phyloP scores from a whole-genome alignment of 2,329 filamentous ascomycete species.

The Hymenoscyphus repandus region DNA sequence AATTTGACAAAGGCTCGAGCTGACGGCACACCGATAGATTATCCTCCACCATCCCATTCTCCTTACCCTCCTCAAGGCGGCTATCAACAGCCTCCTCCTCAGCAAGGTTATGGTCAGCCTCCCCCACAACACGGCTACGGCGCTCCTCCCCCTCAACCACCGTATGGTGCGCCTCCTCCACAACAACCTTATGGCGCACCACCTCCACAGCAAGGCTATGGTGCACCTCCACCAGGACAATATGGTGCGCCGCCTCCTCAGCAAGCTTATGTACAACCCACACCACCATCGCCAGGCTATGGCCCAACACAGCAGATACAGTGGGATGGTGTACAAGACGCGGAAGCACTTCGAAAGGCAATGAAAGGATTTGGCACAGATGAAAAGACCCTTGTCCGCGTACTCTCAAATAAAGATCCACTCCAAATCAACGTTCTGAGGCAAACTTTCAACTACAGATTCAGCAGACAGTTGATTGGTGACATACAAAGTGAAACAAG shows the following conservation, averaged over 20 bases:
- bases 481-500: conserved; percentile 76
- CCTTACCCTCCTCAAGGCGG: conserved; percentile 3
- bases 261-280: conserved; percentile 39
- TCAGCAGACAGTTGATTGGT: conserved; percentile 63
- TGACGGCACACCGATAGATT: conserved; percentile 4
- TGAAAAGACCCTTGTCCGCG: conserved; percentile 67
- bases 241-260: conserved; percentile 6
- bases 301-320: conserved; percentile 63
- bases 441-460: conserved; percentile 57
- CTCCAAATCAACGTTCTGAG: conserved; percentile 68
- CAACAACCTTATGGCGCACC: conserved; percentile 7
- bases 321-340: conserved; percentile 63
- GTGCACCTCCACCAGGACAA: conserved; percentile 21
- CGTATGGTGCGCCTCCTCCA: no score
- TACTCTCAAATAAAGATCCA: conserved; percentile 69
- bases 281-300: conserved; percentile 69
- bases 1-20: neutral
- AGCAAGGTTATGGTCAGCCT: neutral
- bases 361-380: conserved; percentile 96
- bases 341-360: conserved; percentile 67
- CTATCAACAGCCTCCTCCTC: conserved; percentile 6
- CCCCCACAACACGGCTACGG: conserved; percentile 3
- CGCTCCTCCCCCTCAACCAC: conserved; percentile 3
- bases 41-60: neutral
- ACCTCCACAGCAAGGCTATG: conserved; percentile 14